A percentile compares a stretch with the other conserved stretches of the same genome.
phyloP scores from a whole-genome alignment of 1,284 basidiomycete genomes.

The Heimioporus retisporus region DNA sequence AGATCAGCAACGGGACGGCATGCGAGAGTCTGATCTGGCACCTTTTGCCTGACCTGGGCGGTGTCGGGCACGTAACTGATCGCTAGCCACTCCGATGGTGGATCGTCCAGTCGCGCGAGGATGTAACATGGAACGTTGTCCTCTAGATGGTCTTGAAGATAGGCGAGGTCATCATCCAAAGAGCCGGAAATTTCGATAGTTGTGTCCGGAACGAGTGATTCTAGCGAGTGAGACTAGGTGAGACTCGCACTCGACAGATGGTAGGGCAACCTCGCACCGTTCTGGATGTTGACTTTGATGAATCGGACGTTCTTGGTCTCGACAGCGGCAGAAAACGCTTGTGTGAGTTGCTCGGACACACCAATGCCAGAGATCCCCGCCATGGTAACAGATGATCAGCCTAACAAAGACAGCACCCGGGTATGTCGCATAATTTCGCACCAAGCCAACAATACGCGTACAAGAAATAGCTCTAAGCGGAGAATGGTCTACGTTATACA shows the following conservation, averaged over 20 bases:
- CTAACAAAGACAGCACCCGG: too few relatives aligned
- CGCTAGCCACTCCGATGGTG: constrained; percentile 72
- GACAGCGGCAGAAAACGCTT: constrained; percentile 67
- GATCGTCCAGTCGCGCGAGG: constrained; percentile 70
- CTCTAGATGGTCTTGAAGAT: constrained; percentile 66
- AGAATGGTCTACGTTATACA: constrained; percentile 43
- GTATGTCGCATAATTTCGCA: not conserved
- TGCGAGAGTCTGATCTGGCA: constrained; percentile 30
- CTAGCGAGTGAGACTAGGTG: constrained; percentile 49
- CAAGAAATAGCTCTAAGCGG: constrained; percentile 19
- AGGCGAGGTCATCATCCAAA: constrained; percentile 68
- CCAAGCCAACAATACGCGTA: constrained; percentile 2
- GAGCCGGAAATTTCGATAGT: constrained; percentile 59
- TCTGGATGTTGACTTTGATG: constrained; percentile 77
- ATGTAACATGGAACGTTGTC: constrained; percentile 78
- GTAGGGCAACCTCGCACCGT: constrained; percentile 60
- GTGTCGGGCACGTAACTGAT: constrained; percentile 83
- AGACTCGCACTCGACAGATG: constrained; percentile 37
- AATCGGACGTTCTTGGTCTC: constrained; percentile 66
- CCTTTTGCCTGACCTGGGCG: constrained; percentile 84
- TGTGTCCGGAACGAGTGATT: constrained; percentile 70
- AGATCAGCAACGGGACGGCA: not conserved
- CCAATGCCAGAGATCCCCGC: constrained; percentile 76
- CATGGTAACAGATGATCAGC: constrained; percentile 51
- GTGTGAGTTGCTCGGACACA: constrained; percentile 61